phyloP scores from a whole-genome alignment of 768 basidiomycete species.

The Tulasnella sp. region DNA sequence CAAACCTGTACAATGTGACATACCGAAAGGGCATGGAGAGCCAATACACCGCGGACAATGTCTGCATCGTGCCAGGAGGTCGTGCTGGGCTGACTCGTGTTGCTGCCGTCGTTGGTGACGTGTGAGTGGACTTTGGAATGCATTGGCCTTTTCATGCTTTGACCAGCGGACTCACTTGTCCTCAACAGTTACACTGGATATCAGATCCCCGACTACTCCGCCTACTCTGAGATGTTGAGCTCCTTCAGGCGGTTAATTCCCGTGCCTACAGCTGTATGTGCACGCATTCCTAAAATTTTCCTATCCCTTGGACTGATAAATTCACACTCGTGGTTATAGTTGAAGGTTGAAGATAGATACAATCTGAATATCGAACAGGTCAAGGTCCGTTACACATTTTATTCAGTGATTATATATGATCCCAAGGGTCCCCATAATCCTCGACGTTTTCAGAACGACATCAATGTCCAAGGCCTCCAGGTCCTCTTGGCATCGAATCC shows the following conservation, averaged over 20 bases:
- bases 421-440: background rate
- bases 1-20: conserved; percentile 76
- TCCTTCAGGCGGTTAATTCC: conserved; percentile 86
- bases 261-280: conserved; percentile 68
- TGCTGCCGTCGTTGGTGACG: conserved; percentile 84
- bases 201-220: conserved; percentile 84
- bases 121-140: conserved; percentile 42
- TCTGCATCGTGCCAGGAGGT: conserved; percentile 89
- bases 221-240: conserved; percentile 21
- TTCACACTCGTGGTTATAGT: background rate
- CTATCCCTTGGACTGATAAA: conserved; percentile 8
- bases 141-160: conserved; percentile 19
- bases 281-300: conserved; percentile 16
- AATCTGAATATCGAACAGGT: conserved; percentile 69
- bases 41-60: conserved; percentile 84
- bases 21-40: conserved; percentile 73
- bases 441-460: conserved; percentile 47
- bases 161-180: background rate
- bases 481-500: conserved; percentile 88
- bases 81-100: conserved; percentile 82
- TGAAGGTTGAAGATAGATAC: conserved; percentile 41
- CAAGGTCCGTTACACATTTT: conserved; percentile 35
- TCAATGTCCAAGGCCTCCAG: conserved; percentile 68
- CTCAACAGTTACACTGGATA: conserved; percentile 46
- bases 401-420: background rate